These are phyloP conservation scores for Metarhizium sp. DNA, from an alignment of 2,329 filamentous ascomycete species.

Conservation along the genomic window DNA sequence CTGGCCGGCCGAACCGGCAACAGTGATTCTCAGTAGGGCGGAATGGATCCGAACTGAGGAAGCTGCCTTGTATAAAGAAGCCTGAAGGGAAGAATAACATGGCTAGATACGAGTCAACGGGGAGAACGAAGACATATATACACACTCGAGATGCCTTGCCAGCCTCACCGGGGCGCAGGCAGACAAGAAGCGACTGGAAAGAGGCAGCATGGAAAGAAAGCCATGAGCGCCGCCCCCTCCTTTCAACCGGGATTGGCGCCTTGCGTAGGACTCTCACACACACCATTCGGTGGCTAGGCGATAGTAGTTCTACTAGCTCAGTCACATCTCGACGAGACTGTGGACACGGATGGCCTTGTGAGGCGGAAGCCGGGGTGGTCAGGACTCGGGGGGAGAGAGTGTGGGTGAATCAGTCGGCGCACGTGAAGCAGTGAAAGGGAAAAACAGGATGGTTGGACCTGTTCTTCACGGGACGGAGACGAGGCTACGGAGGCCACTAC, in stretches of 20 bases:
- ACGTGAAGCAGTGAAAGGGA: conserved; percentile 6
- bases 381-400: not conserved
- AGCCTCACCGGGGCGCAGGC: not conserved
- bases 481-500: not conserved
- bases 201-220: not conserved
- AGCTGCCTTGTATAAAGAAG: not conserved
- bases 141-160: not conserved
- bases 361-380: conserved; percentile 3
- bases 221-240: not conserved
- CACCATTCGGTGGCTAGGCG: not conserved
- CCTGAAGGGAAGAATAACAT: not conserved
- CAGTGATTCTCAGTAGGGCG: conserved; percentile 1
- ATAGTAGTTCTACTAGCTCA: not conserved
- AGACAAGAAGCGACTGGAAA: not conserved
- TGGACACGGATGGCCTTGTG: not conserved
- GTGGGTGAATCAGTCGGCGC: conserved; percentile 1
- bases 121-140: conserved; percentile 3
- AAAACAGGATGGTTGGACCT: not conserved
- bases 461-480: not conserved
- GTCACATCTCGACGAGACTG: conserved; percentile 3
- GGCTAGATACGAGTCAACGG: not conserved
- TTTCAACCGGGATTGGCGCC: not conserved
- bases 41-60: conserved; percentile 1
- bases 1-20: conserved; percentile 3
- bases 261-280: not conserved